Evolutionary conservation across 352 stramenopile species (phyloP).

Genomic region (Pythium aristosporum): DNA sequence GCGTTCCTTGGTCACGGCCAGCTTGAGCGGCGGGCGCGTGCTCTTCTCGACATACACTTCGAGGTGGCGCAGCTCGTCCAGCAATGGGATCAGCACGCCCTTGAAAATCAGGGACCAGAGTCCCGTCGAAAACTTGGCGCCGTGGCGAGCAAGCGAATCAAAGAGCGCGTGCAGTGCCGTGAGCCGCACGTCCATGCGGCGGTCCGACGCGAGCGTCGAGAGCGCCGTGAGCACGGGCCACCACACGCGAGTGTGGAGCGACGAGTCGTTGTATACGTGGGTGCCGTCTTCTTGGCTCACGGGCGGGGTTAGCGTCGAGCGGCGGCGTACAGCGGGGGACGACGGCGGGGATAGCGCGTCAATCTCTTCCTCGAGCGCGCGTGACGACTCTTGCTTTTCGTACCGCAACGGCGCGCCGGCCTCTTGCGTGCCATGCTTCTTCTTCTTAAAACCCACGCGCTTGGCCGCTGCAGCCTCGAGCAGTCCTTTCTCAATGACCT

Average conservation of each 20-base stretch:
- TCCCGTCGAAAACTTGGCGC: slow-evolving; percentile 66
- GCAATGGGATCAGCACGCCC: slow-evolving; percentile 80
- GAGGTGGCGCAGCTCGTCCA: slow-evolving; percentile 73
- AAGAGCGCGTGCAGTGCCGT: slow-evolving; percentile 76
- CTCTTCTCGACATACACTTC: slow-evolving; percentile 61
- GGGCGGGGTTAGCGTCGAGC: slow-evolving; percentile 30
- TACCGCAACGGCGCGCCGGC: slow-evolving; percentile 38
- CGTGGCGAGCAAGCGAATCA: slow-evolving; percentile 62
- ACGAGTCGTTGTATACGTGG: slow-evolving; percentile 64
- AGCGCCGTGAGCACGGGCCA: slow-evolving; percentile 98
- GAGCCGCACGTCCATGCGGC: slow-evolving; percentile 85
- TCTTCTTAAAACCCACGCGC: slow-evolving; percentile 60
- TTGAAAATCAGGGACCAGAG: slow-evolving; percentile 87
- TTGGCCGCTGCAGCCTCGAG: slow-evolving; percentile 38
- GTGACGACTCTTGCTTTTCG: slow-evolving; percentile 64
- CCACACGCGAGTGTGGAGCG: slow-evolving; percentile 72
- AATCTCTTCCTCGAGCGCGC: slow-evolving; percentile 61
- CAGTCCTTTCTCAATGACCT: slow-evolving; percentile 71
- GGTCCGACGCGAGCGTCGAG: slow-evolving; percentile 91
- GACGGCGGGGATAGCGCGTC: slow-evolving; percentile 39
- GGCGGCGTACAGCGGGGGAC: slow-evolving; percentile 33
- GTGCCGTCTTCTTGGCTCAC: slow-evolving; percentile 2
- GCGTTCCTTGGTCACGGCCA: slow-evolving; percentile 34
- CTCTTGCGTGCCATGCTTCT: slow-evolving; percentile 15
- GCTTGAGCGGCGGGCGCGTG: slow-evolving; percentile 37